Evolutionary conservation across 768 basidiomycete species (phyloP).

Genomic region (Tremella yokohamensis): DNA sequence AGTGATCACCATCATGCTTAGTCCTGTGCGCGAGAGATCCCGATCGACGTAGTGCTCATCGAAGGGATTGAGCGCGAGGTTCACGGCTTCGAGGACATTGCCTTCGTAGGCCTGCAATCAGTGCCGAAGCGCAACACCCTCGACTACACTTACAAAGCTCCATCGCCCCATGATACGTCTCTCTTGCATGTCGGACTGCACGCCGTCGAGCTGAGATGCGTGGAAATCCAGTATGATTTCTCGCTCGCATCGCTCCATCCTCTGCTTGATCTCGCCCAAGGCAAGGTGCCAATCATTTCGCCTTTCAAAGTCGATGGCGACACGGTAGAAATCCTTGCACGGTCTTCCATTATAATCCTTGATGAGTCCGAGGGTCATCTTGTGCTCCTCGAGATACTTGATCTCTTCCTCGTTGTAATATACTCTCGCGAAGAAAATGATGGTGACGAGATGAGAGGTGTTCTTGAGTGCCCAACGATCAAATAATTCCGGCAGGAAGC

Average conservation of each 20-base stretch:
- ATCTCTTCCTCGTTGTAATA: constrained; percentile 52
- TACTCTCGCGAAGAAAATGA: constrained; percentile 89
- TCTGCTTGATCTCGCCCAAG: constrained; percentile 72
- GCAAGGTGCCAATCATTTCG: constrained; percentile 83
- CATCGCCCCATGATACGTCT: constrained; percentile 48
- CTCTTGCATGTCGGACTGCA: constrained; percentile 24
- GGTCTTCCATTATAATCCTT: constrained; percentile 70
- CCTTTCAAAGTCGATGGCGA: constrained; percentile 87
- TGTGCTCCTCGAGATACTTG: constrained; percentile 34
- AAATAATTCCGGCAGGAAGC: constrained; percentile 87
- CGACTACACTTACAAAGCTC: constrained; percentile 45
- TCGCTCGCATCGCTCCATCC: constrained; percentile 76
- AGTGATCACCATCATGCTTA: constrained; percentile 77
- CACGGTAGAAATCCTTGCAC: constrained; percentile 96
- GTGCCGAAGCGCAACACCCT: no score
- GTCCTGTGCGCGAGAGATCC: constrained; percentile 82
- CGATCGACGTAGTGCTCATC: constrained; percentile 95
- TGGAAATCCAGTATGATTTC: constrained; percentile 88
- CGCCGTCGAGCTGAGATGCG: constrained; percentile 54
- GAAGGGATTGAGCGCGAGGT: constrained; percentile 83
- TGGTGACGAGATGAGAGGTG: constrained; percentile 88
- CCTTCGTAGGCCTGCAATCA: constrained; percentile 76
- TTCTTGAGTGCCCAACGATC: constrained; percentile 74
- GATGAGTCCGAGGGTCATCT: constrained; percentile 54
- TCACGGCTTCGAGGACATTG: constrained; percentile 90